Base-by-base conservation (phyloP, 352 stramenopile genomes). In the Elongisporangium undulatum region DNA sequence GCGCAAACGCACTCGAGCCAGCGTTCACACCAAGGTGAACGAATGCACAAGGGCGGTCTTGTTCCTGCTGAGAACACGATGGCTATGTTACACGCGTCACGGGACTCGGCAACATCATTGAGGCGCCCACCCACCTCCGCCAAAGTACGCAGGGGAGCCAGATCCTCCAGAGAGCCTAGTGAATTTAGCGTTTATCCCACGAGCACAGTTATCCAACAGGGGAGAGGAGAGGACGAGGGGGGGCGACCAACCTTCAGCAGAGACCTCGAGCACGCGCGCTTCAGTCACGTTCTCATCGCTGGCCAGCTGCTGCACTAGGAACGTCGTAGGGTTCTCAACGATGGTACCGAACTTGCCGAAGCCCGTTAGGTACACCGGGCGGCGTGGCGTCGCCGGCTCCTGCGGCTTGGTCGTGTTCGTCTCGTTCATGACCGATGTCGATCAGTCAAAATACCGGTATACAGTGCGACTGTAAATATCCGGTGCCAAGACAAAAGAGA, bases 321-420 rank as follows among this genome's bases (percentile, higher is more conserved):
- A 59, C 17, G 78, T 90, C 56, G 83, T 93, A n/a, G 83, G 83
- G 63, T 95, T 95, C 53, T 91, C 77, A 13, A 87, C 34, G 34
- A 95, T 87, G 66, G 92, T 67, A 49, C 78, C 86, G 55, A 95
- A 95, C 66, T 89, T 88, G 69, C 83, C 86, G 41, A 95, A 95
- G 51, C 86, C 83, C 41, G 86, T 95, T 48, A 93, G 65, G 67
- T 87, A 90, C 65, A 92, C 82, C 53, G 83, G 77, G 50, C 81
- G 78, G 50, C 66, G 69, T 56, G 66, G 61, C 3, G 55, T 51
- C 15, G 48, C 12, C 12, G 29, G 38, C 0, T 56, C 21, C 29
- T 20, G 53, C 57, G 10, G 51, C 55, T 22, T 26, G 39, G 56
- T 68, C 41, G 51, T 49, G 54, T 71, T 63, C 22, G 50, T 24